Percentiles rank a stretch among this genome's conserved stretches.
phyloP scores from a whole-genome alignment of 257 asterid genomes.

The Mentha longifolia region DNA sequence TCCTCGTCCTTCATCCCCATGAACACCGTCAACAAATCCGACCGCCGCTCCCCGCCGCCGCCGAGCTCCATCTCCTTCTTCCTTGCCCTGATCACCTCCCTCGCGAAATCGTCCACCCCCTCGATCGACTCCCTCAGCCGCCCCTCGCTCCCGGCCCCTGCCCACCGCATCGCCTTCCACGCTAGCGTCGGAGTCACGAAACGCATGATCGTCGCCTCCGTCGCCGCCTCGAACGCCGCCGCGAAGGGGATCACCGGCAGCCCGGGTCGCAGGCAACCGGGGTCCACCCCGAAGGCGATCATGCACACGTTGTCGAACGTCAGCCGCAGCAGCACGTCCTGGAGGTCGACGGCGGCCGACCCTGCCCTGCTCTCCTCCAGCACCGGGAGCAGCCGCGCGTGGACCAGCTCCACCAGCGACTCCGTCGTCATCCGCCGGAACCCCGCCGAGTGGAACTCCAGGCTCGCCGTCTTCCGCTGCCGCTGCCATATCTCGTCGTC shows the following conservation, averaged over 20 bases:
- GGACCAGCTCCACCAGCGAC: slow-evolving; percentile 78
- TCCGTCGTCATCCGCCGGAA: slow-evolving; percentile 72
- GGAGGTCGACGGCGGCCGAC: slow-evolving; percentile 55
- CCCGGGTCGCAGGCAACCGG: slow-evolving; percentile 74
- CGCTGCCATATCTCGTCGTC: slow-evolving; percentile 74
- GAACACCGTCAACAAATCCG: slow-evolving; percentile 82
- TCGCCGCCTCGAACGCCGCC: slow-evolving; percentile 81
- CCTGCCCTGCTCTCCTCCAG: slow-evolving; percentile 51
- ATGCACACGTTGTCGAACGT: slow-evolving; percentile 93
- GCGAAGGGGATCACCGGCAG: slow-evolving; percentile 91
- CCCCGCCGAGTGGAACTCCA: slow-evolving; percentile 81
- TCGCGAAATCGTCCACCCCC: slow-evolving; percentile 73
- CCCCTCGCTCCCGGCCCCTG: slow-evolving; percentile 68
- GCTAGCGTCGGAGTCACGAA: slow-evolving; percentile 77
- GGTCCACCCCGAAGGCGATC: slow-evolving; percentile 97
- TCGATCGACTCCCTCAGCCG: slow-evolving; percentile 52
- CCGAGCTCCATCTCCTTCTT: slow-evolving; percentile 57
- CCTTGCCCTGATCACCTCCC: slow-evolving; percentile 68
- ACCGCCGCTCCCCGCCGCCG: slow-evolving; percentile 8
- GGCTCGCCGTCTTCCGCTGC: slow-evolving; percentile 87
- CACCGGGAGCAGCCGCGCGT: slow-evolving; percentile 69
- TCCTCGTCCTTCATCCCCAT: slow-evolving; percentile 70
- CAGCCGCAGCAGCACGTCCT: slow-evolving; percentile 73
- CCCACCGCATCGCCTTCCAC: slow-evolving; percentile 71
- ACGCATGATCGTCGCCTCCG: slow-evolving; percentile 71